phyloP scores from a whole-genome alignment of 495 filamentous ascomycete species.

The Glarea lozoyensis region DNA sequence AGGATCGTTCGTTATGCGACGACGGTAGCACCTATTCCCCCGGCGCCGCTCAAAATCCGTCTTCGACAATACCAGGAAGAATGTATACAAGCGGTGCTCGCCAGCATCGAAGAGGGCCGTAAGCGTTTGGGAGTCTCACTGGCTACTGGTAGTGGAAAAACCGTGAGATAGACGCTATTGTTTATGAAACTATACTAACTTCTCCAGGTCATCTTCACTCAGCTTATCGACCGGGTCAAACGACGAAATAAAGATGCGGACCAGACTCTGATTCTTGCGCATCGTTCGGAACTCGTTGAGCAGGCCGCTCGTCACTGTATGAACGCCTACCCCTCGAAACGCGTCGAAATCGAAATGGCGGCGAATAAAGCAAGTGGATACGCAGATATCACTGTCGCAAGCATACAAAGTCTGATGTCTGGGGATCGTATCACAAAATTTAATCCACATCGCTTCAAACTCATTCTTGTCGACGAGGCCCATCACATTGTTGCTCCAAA shows the following conservation, averaged over 20 bases:
- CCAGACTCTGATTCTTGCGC: conserved; percentile 85
- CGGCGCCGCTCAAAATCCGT: conserved; percentile 28
- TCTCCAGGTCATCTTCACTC: conserved; percentile 82
- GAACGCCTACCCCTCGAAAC: conserved; percentile 67
- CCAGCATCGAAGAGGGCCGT: conserved; percentile 61
- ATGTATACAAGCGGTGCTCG: conserved; percentile 79
- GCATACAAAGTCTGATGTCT: conserved; percentile 69
- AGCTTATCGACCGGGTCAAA: conserved; percentile 74
- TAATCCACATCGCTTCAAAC: conserved; percentile 71
- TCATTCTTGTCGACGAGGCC: conserved; percentile 93
- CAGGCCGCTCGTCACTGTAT: conserved; percentile 82
- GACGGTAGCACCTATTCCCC: background rate
- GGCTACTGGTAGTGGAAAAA: conserved; percentile 90
- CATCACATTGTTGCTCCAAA: conserved; percentile 86
- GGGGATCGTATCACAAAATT: conserved; percentile 71
- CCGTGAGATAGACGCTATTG: conserved; percentile 34
- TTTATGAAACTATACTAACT: no score
- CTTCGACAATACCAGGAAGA: conserved; percentile 78
- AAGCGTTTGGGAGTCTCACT: conserved; percentile 80
- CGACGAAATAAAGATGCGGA: conserved; percentile 45
- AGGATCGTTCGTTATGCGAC: conserved; percentile 7
- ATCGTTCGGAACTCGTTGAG: conserved; percentile 90
- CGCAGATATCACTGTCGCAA: conserved; percentile 94
- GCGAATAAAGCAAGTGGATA: conserved; percentile 58
- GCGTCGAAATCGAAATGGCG: conserved; percentile 86